Conservation (phyloP, 2,329 filamentous ascomycete genomes). For the Alternaria gaisen region DNA sequence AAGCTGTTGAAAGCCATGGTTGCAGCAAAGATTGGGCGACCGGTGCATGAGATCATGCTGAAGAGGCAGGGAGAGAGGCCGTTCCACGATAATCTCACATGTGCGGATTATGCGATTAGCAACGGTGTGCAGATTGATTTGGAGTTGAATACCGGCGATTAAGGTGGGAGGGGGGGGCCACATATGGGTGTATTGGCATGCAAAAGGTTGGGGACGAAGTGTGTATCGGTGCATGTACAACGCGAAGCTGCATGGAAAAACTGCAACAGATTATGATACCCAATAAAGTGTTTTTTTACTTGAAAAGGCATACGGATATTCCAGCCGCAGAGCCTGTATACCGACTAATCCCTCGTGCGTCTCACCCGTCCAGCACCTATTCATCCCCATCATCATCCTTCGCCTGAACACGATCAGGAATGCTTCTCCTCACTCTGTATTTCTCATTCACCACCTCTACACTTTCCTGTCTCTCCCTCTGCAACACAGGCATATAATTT, state of each 20-base stretch:
- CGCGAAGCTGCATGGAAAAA: not conserved
- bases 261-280: constrained; percentile 6
- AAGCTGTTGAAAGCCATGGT: constrained; percentile 91
- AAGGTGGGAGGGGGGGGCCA: not conserved
- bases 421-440: constrained; percentile 63
- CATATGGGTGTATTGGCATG: not conserved
- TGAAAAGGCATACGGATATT: not conserved
- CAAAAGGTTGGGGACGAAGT: not conserved
- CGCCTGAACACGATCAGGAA: constrained; percentile 27
- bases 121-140: constrained; percentile 76
- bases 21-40: constrained; percentile 84
- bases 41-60: constrained; percentile 89
- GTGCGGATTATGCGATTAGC: constrained; percentile 93
- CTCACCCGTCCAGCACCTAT: constrained; percentile 16
- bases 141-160: constrained; percentile 51
- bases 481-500: constrained; percentile 65
- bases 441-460: constrained; percentile 70
- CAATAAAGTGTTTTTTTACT: constrained; percentile 1
- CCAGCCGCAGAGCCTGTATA: not conserved
- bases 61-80: constrained; percentile 92
- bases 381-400: constrained; percentile 45
- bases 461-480: constrained; percentile 64
- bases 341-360: not conserved
- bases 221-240: not conserved
- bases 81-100: constrained; percentile 87